These are phyloP conservation scores for Cephalotrichum gorgonifer DNA, from an alignment of 2,329 filamentous ascomycete species.

Conservation along the genomic window DNA sequence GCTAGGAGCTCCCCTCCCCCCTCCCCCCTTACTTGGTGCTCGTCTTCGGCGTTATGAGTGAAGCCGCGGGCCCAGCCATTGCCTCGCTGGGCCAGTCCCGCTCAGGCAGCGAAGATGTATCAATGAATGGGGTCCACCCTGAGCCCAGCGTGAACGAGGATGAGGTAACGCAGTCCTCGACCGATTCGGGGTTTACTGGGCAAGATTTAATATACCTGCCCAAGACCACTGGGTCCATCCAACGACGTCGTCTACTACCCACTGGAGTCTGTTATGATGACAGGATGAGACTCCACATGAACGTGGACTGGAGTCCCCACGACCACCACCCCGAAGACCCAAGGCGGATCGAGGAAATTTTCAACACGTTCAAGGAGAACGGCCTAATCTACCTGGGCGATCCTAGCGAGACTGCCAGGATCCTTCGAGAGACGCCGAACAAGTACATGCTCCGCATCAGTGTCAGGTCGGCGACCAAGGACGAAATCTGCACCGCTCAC, in stretches of 20 bases:
- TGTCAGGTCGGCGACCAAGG: slow-evolving; percentile 63
- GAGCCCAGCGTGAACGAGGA: slow-evolving; percentile 9
- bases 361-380: slow-evolving; percentile 73
- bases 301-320: slow-evolving; percentile 61
- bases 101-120: slow-evolving; percentile 1
- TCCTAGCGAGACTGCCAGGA: slow-evolving; percentile 39
- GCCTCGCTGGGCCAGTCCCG: background rate
- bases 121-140: background rate
- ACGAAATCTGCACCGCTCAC: slow-evolving; percentile 76
- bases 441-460: slow-evolving; percentile 67
- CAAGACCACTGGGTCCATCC: slow-evolving; percentile 20
- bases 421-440: slow-evolving; percentile 43
- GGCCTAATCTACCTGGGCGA: slow-evolving; percentile 62
- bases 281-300: slow-evolving; percentile 91
- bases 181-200: slow-evolving; percentile 9
- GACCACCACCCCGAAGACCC: slow-evolving; percentile 93
- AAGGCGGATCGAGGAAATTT: slow-evolving; percentile 83
- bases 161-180: slow-evolving; percentile 3
- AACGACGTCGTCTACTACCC: slow-evolving; percentile 42
- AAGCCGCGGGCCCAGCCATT: background rate
- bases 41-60: background rate
- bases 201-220: slow-evolving; percentile 11
- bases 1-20: background rate
- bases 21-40: background rate
- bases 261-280: slow-evolving; percentile 85